phyloP scores from a whole-genome alignment of 1,139 yeast species.

The Geotrichum fermentans region DNA sequence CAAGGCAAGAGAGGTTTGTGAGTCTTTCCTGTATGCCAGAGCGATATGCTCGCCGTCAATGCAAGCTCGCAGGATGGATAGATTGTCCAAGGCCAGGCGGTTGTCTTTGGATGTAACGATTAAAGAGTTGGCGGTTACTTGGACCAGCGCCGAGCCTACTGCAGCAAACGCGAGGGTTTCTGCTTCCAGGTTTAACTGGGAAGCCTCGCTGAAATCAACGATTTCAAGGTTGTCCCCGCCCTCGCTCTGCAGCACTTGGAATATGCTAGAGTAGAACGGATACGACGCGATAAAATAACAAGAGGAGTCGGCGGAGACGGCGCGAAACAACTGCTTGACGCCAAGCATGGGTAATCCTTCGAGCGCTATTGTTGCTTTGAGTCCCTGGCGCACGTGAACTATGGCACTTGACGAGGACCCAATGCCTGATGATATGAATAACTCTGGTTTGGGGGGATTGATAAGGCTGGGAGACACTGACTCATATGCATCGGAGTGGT shows the following conservation, averaged over 20 bases:
- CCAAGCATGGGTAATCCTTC: constrained; percentile 8
- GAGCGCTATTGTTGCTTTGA: constrained; percentile 11
- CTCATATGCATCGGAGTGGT: constrained; percentile 2
- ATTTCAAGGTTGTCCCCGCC: constrained; percentile 6
- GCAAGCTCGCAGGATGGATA: background rate
- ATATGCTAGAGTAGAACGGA: constrained; percentile 6
- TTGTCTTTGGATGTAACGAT: background rate
- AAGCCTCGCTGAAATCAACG: constrained; percentile 6
- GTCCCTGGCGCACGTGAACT: constrained; percentile 12
- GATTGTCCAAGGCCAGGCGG: background rate
- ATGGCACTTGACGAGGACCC: constrained; percentile 11
- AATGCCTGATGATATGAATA: constrained; percentile 10
- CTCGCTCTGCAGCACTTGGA: constrained; percentile 7
- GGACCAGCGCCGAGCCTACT: background rate
- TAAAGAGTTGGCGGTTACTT: constrained; percentile 3
- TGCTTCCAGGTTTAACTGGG: background rate
- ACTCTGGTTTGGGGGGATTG: background rate
- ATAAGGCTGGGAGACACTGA: background rate
- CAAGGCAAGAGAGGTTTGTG: background rate
- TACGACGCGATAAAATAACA: constrained; percentile 10
- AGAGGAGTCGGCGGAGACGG: background rate
- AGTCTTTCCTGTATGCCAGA: background rate
- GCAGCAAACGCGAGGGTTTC: constrained; percentile 10
- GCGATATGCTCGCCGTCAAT: background rate
- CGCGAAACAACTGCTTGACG: constrained; percentile 10